Evolutionary conservation across 176 grass and related monocot genomes (phyloP).

Genomic region (Hordeum marinum): DNA sequence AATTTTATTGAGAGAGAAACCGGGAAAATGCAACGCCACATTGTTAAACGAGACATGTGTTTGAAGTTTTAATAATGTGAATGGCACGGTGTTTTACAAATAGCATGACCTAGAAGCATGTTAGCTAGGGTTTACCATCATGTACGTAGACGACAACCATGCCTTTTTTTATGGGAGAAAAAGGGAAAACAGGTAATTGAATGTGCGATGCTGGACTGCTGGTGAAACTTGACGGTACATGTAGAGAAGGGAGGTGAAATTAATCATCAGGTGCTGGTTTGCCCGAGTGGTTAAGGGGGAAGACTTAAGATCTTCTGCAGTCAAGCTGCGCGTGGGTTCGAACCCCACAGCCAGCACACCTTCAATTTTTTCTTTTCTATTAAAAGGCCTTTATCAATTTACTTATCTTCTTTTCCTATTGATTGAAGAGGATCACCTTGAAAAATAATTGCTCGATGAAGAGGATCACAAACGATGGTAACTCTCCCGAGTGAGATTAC

Average conservation of each 20-base stretch:
- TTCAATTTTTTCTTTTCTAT: neutral
- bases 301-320: slow-evolving; percentile 90
- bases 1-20: neutral
- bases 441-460: too few species aligned
- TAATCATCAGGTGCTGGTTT: fast-evolving
- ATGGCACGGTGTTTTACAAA: neutral
- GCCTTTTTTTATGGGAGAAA: too few species aligned
- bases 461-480: too few species aligned
- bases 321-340: slow-evolving; percentile 73
- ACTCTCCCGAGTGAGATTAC: too few species aligned
- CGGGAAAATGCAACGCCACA: fast-evolving
- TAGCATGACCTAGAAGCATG: neutral
- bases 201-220: too few species aligned
- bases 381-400: too few species aligned
- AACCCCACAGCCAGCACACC: slow-evolving; percentile 52
- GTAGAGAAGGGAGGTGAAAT: fast-evolving
- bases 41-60: neutral
- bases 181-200: fast-evolving
- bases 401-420: too few species aligned
- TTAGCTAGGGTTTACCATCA: neutral
- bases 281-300: slow-evolving; percentile 89
- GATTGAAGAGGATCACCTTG: too few species aligned
- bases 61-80: neutral
- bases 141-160: too few species aligned
- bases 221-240: neutral